Conservation (phyloP, 371 early-diverging fungal genomes). For the Mucor irregularis region DNA sequence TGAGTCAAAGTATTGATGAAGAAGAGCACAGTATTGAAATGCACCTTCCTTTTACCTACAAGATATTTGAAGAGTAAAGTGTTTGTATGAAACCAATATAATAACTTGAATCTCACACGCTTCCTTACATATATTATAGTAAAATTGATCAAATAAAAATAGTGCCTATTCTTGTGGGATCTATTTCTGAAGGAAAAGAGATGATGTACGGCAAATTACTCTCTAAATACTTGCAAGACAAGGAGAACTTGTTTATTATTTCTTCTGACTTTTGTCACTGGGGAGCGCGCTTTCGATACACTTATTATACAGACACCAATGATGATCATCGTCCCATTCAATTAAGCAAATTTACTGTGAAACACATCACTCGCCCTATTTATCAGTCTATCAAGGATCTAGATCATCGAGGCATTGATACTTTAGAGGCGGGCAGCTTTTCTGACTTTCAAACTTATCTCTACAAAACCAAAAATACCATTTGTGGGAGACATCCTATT, state of each 20-base stretch:
- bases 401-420: slow-evolving; percentile 80
- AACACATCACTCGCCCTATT: slow-evolving; percentile 50
- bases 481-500: slow-evolving; percentile 94
- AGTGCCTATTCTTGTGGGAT: slow-evolving; percentile 90
- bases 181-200: slow-evolving; percentile 58
- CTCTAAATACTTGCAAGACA: slow-evolving; percentile 69
- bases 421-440: slow-evolving; percentile 66
- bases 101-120: not conserved
- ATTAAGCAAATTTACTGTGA: not conserved
- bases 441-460: slow-evolving; percentile 70
- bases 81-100: too few species aligned
- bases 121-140: slow-evolving; percentile 21
- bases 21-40: slow-evolving; percentile 96
- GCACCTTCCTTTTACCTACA: slow-evolving; percentile 88
- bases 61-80: slow-evolving; percentile 68
- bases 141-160: slow-evolving; percentile 61
- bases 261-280: slow-evolving; percentile 98
- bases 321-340: slow-evolving; percentile 7
- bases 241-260: slow-evolving; percentile 79
- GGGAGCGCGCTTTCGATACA: slow-evolving; percentile 73
- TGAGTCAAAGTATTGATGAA: slow-evolving; percentile 74
- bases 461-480: slow-evolving; percentile 78
- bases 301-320: slow-evolving; percentile 49
- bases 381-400: slow-evolving; percentile 71
- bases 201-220: slow-evolving; percentile 65